A percentile compares a stretch with the other conserved stretches of the same genome.
Evolutionary conservation across 371 early-diverging fungal genomes (phyloP).

Genomic region (Rhizomucor pusillus): DNA sequence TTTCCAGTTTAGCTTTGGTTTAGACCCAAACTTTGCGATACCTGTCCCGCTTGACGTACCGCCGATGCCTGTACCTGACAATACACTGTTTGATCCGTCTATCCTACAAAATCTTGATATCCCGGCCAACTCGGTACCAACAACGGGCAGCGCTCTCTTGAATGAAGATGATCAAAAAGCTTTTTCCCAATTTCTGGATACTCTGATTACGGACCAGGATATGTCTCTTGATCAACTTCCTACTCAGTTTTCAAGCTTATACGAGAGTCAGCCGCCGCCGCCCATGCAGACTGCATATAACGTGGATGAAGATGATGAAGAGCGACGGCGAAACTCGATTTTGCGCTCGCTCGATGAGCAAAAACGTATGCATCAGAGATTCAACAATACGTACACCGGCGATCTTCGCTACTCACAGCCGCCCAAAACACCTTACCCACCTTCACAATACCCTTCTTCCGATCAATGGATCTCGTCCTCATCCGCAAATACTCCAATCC

Average conservation of each 20-base stretch:
- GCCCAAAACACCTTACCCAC: conserved; percentile 3
- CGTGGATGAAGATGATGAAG: conserved; percentile 26
- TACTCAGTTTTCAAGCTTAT: conserved; percentile 16
- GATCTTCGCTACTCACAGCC: no score
- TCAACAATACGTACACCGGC: no score
- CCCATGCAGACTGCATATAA: not conserved
- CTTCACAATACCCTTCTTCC: conserved; percentile 1
- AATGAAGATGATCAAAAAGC: conserved; percentile 44
- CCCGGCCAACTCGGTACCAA: conserved; percentile 4
- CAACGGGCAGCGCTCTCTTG: conserved; percentile 12
- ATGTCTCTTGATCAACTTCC: conserved; percentile 23
- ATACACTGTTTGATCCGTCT: conserved; percentile 10
- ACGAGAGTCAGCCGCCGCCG: conserved; percentile 11
- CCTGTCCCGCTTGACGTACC: conserved; percentile 43
- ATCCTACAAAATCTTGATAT: conserved; percentile 8
- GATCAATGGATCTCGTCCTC: not conserved
- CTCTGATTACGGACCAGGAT: conserved; percentile 41
- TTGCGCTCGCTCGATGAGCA: conserved; percentile 36
- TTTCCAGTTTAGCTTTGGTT: conserved; percentile 47
- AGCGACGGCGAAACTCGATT: conserved; percentile 31
- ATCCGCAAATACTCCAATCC: not conserved
- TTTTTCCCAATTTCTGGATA: conserved; percentile 43
- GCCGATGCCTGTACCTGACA: conserved; percentile 17
- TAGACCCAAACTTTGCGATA: conserved; percentile 46
- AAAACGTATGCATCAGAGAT: no score